Conservation (phyloP, 345 rosid genomes). For the Rhizophora apiculata region DNA sequence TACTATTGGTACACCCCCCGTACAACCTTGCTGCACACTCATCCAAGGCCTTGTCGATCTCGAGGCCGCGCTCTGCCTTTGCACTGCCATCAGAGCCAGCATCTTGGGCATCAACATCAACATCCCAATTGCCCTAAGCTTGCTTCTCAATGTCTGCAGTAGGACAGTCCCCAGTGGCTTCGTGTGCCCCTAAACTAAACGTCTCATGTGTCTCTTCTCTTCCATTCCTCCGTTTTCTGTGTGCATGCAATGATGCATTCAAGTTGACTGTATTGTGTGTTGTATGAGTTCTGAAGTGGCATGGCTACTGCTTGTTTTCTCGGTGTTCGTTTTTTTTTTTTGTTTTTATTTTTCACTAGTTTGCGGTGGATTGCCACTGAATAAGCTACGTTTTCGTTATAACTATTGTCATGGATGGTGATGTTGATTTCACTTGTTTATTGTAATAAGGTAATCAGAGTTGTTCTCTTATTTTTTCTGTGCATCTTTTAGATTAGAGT, state of each 20-base stretch:
- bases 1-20: conserved; percentile 47
- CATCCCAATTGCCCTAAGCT: conserved; percentile 44
- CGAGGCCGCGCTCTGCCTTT: conserved; percentile 58
- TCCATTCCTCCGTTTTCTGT: too few species aligned
- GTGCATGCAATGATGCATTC: not conserved
- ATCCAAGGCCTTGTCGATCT: conserved; percentile 46
- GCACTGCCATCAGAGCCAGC: conserved; percentile 51
- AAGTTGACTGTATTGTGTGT: not conserved
- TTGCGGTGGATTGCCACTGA: too few species aligned
- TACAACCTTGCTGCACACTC: conserved; percentile 47
- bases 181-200: conserved; percentile 25
- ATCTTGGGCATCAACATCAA: conserved; percentile 50
- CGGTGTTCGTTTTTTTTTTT: too few species aligned
- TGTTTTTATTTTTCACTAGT: too few species aligned
- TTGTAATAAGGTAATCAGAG: too few species aligned
- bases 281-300: not conserved
- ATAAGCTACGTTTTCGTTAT: too few species aligned
- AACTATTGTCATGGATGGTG: too few species aligned
- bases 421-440: too few species aligned
- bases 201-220: not conserved
- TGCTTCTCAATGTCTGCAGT: conserved; percentile 49
- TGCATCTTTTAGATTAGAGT: too few species aligned
- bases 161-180: conserved; percentile 40
- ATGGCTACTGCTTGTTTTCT: too few species aligned
- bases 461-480: too few species aligned